These are phyloP conservation scores for Ceratocystis variospora DNA, from an alignment of 2,329 filamentous ascomycete species.

Conservation along the genomic window DNA sequence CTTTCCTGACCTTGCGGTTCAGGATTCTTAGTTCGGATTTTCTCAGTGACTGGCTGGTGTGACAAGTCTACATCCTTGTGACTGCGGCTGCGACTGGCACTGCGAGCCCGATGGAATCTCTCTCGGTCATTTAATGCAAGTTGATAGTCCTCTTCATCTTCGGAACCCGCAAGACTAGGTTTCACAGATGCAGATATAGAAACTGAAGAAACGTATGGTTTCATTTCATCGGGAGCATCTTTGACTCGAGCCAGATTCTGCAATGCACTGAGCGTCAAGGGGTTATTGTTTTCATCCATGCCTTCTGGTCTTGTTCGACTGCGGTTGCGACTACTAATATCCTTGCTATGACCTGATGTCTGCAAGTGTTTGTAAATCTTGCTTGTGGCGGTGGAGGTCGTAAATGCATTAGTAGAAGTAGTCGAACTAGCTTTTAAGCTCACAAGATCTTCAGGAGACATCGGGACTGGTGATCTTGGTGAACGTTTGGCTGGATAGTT, in stretches of 20 bases:
- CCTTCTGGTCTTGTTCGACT: background rate
- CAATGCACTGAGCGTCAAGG: slow-evolving; percentile 45
- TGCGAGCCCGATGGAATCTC: slow-evolving; percentile 42
- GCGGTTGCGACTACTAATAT: slow-evolving; percentile 26
- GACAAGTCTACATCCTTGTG: slow-evolving; percentile 23
- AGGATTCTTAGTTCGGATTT: background rate
- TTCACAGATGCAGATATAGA: slow-evolving; percentile 47
- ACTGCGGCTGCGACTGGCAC: slow-evolving; percentile 31
- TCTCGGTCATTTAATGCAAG: slow-evolving; percentile 41
- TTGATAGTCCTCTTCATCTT: slow-evolving; percentile 51
- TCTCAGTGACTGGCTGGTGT: slow-evolving; percentile 19
- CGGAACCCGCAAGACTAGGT: slow-evolving; percentile 39
- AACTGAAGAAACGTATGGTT: slow-evolving; percentile 12
- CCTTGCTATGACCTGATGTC: slow-evolving; percentile 32
- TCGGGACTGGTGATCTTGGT: slow-evolving; percentile 80
- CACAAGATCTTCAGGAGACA: slow-evolving; percentile 78
- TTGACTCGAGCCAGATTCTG: slow-evolving; percentile 21
- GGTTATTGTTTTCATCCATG: slow-evolving; percentile 29
- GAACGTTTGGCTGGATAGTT: slow-evolving; percentile 67
- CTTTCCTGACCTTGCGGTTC: background rate
- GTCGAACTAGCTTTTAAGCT: slow-evolving; percentile 33
- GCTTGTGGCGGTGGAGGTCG: slow-evolving; percentile 9
- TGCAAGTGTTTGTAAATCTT: slow-evolving; percentile 26
- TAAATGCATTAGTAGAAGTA: slow-evolving; percentile 18
- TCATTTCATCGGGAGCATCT: background rate